These are phyloP conservation scores for Syzygium grande DNA, from an alignment of 345 rosid genomes.

Conservation along the genomic window DNA sequence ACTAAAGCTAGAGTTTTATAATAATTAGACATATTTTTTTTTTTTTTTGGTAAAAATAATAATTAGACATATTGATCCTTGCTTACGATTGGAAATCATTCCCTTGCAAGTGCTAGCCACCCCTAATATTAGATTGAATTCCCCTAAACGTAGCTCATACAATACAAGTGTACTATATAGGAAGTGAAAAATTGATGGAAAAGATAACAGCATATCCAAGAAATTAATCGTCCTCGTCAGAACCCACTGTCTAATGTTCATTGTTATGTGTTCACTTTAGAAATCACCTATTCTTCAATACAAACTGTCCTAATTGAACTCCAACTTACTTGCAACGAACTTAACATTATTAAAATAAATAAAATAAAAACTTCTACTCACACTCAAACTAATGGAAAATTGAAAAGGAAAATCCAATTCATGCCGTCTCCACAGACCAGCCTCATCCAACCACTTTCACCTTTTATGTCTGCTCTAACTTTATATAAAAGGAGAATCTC, in stretches of 20 bases:
- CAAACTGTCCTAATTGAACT: neutral
- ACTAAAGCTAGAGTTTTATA: too few species aligned
- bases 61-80: neutral
- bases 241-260: neutral
- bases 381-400: neutral
- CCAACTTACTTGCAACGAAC: neutral
- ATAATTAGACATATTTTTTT: too few species aligned
- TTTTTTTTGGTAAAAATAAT: too few species aligned
- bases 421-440: too few species aligned
- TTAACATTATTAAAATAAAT: too few species aligned
- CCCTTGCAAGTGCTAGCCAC: neutral
- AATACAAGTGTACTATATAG: neutral
- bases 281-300: neutral
- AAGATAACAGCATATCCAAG: neutral
- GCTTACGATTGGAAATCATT: neutral
- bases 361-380: neutral
- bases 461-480: neutral
- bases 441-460: neutral
- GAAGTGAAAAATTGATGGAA: neutral
- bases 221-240: neutral
- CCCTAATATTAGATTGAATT: neutral
- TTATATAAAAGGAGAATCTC: neutral
- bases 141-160: neutral
- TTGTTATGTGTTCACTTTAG: neutral
- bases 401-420: neutral